Evolutionary conservation across 331 rosid species (phyloP), one percentile per base, ranked within the genome.

Genomic region (Pyracantha coccinea): DNA sequence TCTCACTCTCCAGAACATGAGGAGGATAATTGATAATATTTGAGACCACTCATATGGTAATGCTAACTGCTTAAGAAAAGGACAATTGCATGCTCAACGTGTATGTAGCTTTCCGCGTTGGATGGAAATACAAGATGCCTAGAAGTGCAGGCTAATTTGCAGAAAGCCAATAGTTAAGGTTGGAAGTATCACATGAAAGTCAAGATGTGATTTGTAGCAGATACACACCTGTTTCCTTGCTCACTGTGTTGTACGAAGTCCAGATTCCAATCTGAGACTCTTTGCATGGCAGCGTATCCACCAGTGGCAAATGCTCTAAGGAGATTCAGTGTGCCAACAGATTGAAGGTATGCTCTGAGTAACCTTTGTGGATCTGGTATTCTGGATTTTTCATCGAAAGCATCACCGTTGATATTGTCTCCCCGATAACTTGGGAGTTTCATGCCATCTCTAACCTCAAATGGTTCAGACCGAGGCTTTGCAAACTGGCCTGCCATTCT

Each of bases 401-500:
- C 65, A 5, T 84, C 88, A 50, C 79, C 85, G 16, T 84, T 84
- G 73, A 84, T 81, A 65, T 77, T 84, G 74, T 81, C 85, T 75
- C 88, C 88, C 13, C 83, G 77, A 45, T 84, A 84, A 78, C 85
- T 84, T 4, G 85, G 88, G 32, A 84, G 83, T 71, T 74, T 75
- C 66, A 84, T 78, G 4, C 88, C 83, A 66, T 81, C 85, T 75
- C 74, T 78, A 23, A 45, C 69, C 85, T 84, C 88, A 81, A 81
- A 84, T 35, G 75, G 32, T 6, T 81, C 85, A 19, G 88, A 81
- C 47, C 85, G 71, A 27, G 88, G 88, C 79, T 84, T 84, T 55
- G 85, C 87, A 50, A 84, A 84, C 61, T 84, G 87, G n/a, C 87
- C 87, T 2, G 88, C 88, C 88, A 81, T 84, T 79, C 88, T 78